phyloP scores from a whole-genome alignment of 2,329 filamentous ascomycete genomes.

The Xylaria sp. region DNA sequence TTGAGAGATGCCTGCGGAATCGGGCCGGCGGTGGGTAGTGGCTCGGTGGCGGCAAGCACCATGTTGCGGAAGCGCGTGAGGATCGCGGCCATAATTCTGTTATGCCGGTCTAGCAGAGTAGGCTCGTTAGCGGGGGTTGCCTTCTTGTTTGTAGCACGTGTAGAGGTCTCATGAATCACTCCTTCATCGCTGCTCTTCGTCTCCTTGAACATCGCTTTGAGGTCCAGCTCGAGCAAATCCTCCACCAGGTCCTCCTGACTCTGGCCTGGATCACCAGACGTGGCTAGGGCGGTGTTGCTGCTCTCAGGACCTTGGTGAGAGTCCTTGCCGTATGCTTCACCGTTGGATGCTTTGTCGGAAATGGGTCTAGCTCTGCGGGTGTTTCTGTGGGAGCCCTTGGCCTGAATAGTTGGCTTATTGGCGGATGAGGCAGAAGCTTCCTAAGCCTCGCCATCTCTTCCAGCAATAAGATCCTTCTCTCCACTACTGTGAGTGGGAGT shows the following conservation, averaged over 20 bases:
- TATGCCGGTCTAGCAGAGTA: constrained; percentile 56
- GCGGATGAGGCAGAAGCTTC: neutral
- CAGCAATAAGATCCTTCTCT: neutral
- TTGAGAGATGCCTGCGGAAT: constrained; percentile 55
- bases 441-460: neutral
- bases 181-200: neutral
- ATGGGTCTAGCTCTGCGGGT: neutral
- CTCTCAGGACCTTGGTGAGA: neutral
- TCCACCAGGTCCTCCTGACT: neutral
- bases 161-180: neutral
- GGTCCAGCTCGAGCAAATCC: neutral
- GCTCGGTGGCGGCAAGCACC: constrained; percentile 53
- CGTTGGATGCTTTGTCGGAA: neutral
- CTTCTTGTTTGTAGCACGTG: neutral
- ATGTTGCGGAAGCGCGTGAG: constrained; percentile 59
- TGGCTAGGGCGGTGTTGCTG: neutral
- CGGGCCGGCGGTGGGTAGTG: constrained; percentile 50
- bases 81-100: constrained; percentile 58
- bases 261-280: neutral
- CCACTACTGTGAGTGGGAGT: neutral
- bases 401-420: neutral
- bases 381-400: neutral
- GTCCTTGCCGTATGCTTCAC: neutral
- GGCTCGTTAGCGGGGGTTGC: constrained; percentile 21
- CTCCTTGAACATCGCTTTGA: neutral